Evolutionary conservation across 805 yeast species (phyloP), one percentile per base, ranked within the genome.

Genomic region (Candida nanaspora): DNA sequence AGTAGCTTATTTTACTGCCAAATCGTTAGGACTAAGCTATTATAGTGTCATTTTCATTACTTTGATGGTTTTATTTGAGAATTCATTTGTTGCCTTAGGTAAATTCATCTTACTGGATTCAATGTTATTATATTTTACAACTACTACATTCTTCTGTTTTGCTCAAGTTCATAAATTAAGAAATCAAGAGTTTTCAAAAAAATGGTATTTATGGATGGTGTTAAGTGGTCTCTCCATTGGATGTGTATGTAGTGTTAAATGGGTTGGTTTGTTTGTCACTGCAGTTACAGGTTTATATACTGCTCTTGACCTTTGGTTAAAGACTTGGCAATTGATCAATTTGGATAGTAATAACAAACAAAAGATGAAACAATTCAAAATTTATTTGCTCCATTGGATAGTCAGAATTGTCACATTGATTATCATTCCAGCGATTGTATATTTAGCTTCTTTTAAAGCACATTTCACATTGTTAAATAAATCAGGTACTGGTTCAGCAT

Each of bases 231-330:
- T 79, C 2, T 74, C 84, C 6, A 73, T 85, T 42, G 95, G 94
- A 0, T 83, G 89, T 60, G 94, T 83, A 6, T 83, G 89, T 51
- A 80, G 88, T 33, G 86, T 83, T 9, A 85, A 85, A 60, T 83
- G 89, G 93, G 95, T 85, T 14, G 95, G 95, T 4, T 58, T 84
- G 25, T 84, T 80, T 48, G 70, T 80, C 28, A 81, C 86, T 14
- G 66, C 63, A 0, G 61, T 80, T 10, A 74, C 79, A 35, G 88
- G 88, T 0, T 33, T 76, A 6, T 80, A 78, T 55, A 72, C 76
- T 6, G 50, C 76, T 15, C 65, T 72, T 44, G 86, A 81, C 46
- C 59, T 81, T 26, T 55, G 61, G 40, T 61, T 71, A 38, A 69
- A 72, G 45, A 59, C 65, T 41, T 71, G 66, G 49, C 16, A 28